These are phyloP conservation scores for Strobilomyces confusus DNA, from an alignment of 768 basidiomycete species.

Conservation along the genomic window DNA sequence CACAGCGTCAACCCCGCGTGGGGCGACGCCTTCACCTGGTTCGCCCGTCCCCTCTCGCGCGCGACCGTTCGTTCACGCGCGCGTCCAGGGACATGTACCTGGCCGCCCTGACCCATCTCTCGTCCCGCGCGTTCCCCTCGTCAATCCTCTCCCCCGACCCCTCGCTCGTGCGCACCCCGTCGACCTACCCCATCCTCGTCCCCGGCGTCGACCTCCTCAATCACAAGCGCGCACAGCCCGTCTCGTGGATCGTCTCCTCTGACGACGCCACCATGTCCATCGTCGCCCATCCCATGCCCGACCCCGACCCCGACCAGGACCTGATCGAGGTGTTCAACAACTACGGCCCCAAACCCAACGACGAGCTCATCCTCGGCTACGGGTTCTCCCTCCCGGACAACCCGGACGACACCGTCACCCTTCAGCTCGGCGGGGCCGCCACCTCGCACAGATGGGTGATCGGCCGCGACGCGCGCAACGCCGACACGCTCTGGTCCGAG, in stretches of 20 bases:
- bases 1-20: constrained; percentile 34
- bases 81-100: constrained; percentile 66
- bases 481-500: constrained; percentile 59
- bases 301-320: constrained; percentile 28
- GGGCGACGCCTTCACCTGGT: constrained; percentile 67
- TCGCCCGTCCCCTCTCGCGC: constrained; percentile 16
- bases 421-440: constrained; percentile 60
- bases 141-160: constrained; percentile 60
- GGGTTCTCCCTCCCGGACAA: constrained; percentile 81
- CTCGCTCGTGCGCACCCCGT: constrained; percentile 46
- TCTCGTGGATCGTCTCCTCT: constrained; percentile 72
- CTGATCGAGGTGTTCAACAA: constrained; percentile 68
- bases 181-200: constrained; percentile 73
- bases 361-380: constrained; percentile 87
- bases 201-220: constrained; percentile 88
- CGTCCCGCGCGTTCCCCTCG: constrained; percentile 90
- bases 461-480: constrained; percentile 52
- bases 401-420: constrained; percentile 80
- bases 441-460: constrained; percentile 53
- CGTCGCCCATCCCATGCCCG: constrained; percentile 45
- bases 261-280: constrained; percentile 53
- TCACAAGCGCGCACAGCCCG: constrained; percentile 73
- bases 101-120: constrained; percentile 69
- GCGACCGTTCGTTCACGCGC: constrained; percentile 23
- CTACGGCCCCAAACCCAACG: constrained; percentile 88